Percentiles rank a stretch among this genome's conserved stretches.
These are phyloP conservation scores for Symmetrospora coprosmae DNA, from an alignment of 768 basidiomycete genomes.

Conservation along the genomic window DNA sequence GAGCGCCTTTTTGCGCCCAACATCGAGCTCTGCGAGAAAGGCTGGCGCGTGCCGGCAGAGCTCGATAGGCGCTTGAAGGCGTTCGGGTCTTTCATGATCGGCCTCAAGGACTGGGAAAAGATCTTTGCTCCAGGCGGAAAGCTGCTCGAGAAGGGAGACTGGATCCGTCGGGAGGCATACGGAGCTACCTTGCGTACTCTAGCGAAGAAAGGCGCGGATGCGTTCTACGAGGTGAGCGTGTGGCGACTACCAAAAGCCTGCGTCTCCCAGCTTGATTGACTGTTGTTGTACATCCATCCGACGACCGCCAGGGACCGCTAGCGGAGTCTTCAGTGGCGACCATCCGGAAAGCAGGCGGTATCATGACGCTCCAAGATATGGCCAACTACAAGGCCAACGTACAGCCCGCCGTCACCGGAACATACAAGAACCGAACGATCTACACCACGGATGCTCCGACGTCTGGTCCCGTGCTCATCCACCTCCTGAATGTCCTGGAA, in stretches of 20 bases:
- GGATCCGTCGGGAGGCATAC: constrained; percentile 56
- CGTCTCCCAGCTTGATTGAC: neutral
- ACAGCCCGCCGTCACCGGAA: constrained; percentile 58
- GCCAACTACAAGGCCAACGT: constrained; percentile 55
- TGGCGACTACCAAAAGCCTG: neutral
- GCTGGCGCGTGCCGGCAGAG: constrained; percentile 50
- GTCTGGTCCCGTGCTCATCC: constrained; percentile 65
- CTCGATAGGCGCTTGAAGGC: constrained; percentile 60
- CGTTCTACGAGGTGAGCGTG: constrained; percentile 57
- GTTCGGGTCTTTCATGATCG: constrained; percentile 45
- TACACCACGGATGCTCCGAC: constrained; percentile 77
- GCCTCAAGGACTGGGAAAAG: constrained; percentile 58
- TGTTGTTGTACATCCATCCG: constrained; percentile 6
- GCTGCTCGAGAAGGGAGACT: constrained; percentile 60
- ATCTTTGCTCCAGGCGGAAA: constrained; percentile 67
- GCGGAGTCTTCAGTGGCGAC: constrained; percentile 65
- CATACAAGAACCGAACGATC: constrained; percentile 60
- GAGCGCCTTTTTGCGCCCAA: constrained; percentile 58
- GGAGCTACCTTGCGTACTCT: constrained; percentile 61
- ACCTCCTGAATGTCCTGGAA: constrained; percentile 82
- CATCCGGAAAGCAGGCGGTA: constrained; percentile 57
- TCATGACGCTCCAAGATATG: constrained; percentile 62
- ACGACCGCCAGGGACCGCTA: constrained; percentile 50
- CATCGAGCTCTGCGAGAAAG: constrained; percentile 48
- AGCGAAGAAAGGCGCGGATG: constrained; percentile 59